A percentile compares a stretch with the other conserved stretches of the same genome.
These are phyloP conservation scores for Phytophthora aleatoria DNA, from an alignment of 352 stramenopile genomes.

Conservation along the genomic window DNA sequence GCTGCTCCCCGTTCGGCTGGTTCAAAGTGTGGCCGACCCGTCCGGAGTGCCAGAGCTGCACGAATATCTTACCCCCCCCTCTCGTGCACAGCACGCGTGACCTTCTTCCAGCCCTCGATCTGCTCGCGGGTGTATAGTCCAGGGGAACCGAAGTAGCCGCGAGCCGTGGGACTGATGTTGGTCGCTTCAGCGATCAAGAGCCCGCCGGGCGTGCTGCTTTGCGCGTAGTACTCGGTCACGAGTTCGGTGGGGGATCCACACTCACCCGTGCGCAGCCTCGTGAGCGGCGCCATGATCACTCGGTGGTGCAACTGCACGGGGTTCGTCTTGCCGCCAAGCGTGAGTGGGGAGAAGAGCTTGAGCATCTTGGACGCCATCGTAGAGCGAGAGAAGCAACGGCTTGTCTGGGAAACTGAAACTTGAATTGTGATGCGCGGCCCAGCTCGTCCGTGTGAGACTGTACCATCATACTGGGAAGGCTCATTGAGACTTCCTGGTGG, in stretches of 20 bases:
- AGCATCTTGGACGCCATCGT: slow-evolving; percentile 31
- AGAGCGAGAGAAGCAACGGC: background rate
- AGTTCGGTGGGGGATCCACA: slow-evolving; percentile 41
- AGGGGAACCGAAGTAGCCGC: slow-evolving; percentile 48
- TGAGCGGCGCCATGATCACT: slow-evolving; percentile 74
- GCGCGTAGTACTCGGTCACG: slow-evolving; percentile 58
- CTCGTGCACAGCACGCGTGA: slow-evolving; percentile 73
- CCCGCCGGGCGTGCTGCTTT: slow-evolving; percentile 56
- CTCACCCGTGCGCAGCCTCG: slow-evolving; percentile 41
- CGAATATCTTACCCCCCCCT: slow-evolving; percentile 78
- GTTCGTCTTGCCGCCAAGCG: slow-evolving; percentile 44
- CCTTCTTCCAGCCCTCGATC: slow-evolving; percentile 54
- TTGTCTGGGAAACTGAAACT: slow-evolving; percentile 2
- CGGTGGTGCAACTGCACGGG: slow-evolving; percentile 53
- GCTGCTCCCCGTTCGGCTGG: slow-evolving; percentile 54
- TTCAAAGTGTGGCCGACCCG: slow-evolving; percentile 64
- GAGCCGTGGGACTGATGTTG: slow-evolving; percentile 48
- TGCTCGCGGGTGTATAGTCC: slow-evolving; percentile 59
- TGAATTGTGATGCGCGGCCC: slow-evolving; percentile 6
- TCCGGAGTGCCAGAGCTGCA: slow-evolving; percentile 89
- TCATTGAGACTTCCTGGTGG: too few relatives aligned
- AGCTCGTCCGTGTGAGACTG: background rate
- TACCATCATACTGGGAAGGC: too few relatives aligned
- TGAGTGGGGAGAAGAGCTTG: slow-evolving; percentile 52
- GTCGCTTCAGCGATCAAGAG: slow-evolving; percentile 67